These are phyloP conservation scores for Eimeria maxima DNA, from an alignment of 169 alveolate genomes.

Conservation along the genomic window DNA sequence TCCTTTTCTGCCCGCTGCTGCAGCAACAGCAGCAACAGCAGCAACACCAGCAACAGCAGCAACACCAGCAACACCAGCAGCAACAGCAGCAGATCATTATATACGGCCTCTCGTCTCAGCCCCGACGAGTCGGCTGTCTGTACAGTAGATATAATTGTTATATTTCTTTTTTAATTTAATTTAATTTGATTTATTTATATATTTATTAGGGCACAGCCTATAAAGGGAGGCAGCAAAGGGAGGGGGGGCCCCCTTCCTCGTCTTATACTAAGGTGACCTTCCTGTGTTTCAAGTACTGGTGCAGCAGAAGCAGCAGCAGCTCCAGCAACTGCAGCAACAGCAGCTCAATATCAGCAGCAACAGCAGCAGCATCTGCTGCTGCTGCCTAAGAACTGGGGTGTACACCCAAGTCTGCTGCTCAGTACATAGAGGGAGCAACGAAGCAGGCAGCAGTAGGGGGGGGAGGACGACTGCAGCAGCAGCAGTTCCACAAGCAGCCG, in stretches of 20 bases:
- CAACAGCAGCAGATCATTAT: background rate
- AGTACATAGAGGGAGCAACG: background rate
- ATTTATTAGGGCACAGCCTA: too few relatives aligned
- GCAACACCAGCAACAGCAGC: background rate
- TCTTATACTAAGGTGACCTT: background rate
- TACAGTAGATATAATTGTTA: background rate
- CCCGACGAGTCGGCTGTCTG: background rate
- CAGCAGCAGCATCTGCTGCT: slow-evolving; percentile 17
- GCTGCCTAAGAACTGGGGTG: background rate
- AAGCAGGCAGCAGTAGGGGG: too few relatives aligned
- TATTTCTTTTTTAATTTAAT: background rate
- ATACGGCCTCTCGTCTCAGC: slow-evolving; percentile 24
- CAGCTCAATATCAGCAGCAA: background rate
- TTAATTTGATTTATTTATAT: background rate
- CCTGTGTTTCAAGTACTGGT: background rate
- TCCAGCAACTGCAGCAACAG: too few relatives aligned
- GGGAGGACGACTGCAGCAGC: background rate
- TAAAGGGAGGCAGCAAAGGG: background rate
- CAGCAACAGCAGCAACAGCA: background rate
- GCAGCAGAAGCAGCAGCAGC: background rate
- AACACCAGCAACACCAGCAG: background rate
- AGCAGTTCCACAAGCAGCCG: background rate
- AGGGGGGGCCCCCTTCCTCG: background rate
- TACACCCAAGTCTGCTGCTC: background rate
- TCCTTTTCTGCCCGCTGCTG: too few relatives aligned